Conservation (phyloP, 1,284 basidiomycete species). For the Ustilago xerochloae region DNA sequence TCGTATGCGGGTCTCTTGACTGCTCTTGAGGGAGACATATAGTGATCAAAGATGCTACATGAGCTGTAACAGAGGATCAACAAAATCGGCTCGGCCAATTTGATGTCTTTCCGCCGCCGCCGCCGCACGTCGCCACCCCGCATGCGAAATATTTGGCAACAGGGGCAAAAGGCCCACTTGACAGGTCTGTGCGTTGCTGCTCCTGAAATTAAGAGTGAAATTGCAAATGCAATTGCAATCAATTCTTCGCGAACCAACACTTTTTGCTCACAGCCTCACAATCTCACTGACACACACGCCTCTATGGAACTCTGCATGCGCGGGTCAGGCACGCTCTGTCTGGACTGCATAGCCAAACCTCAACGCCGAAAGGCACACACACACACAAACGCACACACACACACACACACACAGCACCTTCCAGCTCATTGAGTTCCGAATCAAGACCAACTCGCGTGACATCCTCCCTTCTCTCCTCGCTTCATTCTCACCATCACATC, state of each 20-base stretch:
- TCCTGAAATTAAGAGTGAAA: slow-evolving; percentile 1
- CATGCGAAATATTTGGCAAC: background rate
- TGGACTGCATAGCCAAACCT: background rate
- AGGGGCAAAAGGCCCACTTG: background rate
- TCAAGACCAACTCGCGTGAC: slow-evolving; percentile 15
- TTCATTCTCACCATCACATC: background rate
- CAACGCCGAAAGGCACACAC: slow-evolving; percentile 1
- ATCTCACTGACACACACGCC: no score
- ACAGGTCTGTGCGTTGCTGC: background rate
- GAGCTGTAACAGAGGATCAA: no score
- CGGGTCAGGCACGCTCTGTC: slow-evolving; percentile 1
- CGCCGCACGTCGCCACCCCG: background rate
- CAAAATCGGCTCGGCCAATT: slow-evolving; percentile 2
- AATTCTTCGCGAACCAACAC: slow-evolving; percentile 18
- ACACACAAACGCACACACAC: no score
- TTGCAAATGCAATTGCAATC: no score
- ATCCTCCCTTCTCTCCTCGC: background rate
- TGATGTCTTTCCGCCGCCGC: background rate
- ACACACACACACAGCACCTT: no score
- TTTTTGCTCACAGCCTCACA: background rate
- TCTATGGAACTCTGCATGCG: background rate
- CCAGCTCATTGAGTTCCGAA: background rate
- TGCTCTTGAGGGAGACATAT: no score
- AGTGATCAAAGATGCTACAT: no score
- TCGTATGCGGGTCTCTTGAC: no score